phyloP scores from a whole-genome alignment of 345 rosid genomes.

The Cochlearia excelsa region DNA sequence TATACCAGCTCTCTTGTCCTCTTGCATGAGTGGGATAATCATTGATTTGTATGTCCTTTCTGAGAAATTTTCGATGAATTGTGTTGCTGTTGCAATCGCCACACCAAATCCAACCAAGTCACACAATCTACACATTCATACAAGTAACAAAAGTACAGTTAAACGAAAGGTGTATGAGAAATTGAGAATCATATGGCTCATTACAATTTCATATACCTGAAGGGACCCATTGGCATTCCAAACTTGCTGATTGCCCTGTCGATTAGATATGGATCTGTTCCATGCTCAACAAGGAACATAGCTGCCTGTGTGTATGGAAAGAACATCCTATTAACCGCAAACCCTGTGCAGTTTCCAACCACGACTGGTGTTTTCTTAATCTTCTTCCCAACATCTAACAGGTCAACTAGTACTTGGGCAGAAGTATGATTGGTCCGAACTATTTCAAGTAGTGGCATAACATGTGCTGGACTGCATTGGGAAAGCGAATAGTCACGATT shows the following conservation, averaged over 20 bases:
- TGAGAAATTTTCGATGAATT: conserved; percentile 75
- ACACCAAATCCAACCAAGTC: conserved; percentile 97
- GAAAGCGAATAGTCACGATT: conserved; percentile 26
- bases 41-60: conserved; percentile 82
- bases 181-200: conserved; percentile 7
- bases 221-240: conserved; percentile 99
- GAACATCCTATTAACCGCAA: conserved; percentile 97
- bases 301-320: conserved; percentile 90
- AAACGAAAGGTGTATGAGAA: not conserved
- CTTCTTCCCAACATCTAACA: conserved; percentile 83
- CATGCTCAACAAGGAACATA: conserved; percentile 77
- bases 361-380: conserved; percentile 91
- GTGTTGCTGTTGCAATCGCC: conserved; percentile 70
- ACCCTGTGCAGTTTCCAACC: conserved; percentile 98
- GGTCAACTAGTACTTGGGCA: conserved; percentile 84
- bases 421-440: conserved; percentile 84
- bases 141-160: conserved; percentile 5
- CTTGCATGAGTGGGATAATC: conserved; percentile 82
- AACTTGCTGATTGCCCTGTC: conserved; percentile 76
- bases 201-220: conserved; percentile 49
- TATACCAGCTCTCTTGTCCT: conserved; percentile 87
- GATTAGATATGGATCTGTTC: conserved; percentile 70
- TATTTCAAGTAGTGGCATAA: conserved; percentile 95
- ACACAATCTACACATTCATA: conserved; percentile 50
- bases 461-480: conserved; percentile 83